Percentiles rank a stretch among this genome's conserved stretches.
Conservation (phyloP, 148 eudicot species). For the Gaultheria prostrata region DNA sequence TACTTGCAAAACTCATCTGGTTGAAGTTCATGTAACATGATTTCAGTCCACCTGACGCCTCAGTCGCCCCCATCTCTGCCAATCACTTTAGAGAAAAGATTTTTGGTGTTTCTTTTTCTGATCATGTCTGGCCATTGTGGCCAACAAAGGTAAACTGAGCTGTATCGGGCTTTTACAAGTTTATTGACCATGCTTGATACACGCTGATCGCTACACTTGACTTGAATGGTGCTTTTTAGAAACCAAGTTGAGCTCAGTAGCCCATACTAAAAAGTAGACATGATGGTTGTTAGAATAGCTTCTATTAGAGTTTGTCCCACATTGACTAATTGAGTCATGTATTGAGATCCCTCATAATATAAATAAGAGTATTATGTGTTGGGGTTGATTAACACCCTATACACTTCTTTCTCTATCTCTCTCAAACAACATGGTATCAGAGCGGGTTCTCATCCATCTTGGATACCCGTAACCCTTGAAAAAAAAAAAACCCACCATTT, state of each 20-base stretch:
- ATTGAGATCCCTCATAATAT: too few species aligned
- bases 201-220: not conserved
- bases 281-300: not conserved
- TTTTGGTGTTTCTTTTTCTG: not conserved
- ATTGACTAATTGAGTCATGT: too few species aligned
- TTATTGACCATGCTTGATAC: not conserved
- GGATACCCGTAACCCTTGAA: too few species aligned
- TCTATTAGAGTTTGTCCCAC: too few species aligned
- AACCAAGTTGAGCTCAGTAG: not conserved
- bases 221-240: not conserved
- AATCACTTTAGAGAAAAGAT: not conserved
- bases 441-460: too few species aligned
- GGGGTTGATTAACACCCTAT: too few species aligned
- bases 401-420: too few species aligned
- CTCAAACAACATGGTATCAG: too few species aligned
- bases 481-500: too few species aligned
- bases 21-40: not conserved
- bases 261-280: not conserved
- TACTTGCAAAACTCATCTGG: not conserved
- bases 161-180: too few species aligned
- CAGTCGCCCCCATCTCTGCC: not conserved
- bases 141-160: not conserved
- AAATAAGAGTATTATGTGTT: too few species aligned
- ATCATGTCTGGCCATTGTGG: not conserved
- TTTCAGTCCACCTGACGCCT: not conserved